Evolutionary conservation across 108 stramenopile genomes (phyloP), one percentile per base, ranked within the genome.

Genomic region (Discostella stelligeroides): DNA sequence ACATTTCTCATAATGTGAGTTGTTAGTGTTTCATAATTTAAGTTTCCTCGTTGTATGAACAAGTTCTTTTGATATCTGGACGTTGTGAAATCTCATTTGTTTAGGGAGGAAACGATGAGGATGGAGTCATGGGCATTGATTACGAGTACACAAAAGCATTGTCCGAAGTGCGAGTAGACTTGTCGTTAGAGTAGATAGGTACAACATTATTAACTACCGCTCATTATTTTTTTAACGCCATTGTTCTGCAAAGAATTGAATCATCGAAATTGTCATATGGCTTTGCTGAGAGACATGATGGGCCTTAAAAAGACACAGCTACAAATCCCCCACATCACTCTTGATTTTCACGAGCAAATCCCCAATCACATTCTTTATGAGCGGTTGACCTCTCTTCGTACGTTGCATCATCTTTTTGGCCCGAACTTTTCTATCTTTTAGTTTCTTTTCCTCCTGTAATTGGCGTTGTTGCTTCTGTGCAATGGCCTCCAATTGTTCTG

Each of bases 341-440:
- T 69, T 72, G 10, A 92, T 72, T 67, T 88, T 90, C 27, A 67
- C 72, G 58, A 92, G 47, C 74, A 92, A 78, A 71, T 87, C 83
- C n/a, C 80, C 77, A 27, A 90, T 83, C 18, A 85, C 71, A 63
- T 93, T 78, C 42, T 86, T 85, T 83, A 93, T 90, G 58, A 93
- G 68, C n/a, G 92, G 92, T 61, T 92, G 92, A 4, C 92, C 92
- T 20, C 82, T 65, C 42, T 53, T 66, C 14, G 89, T 88, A 60
- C 89, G 43, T 54, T 88, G 63, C 66, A 57, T 63, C 48, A 89
- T 72, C 14, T 82, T 70, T 51, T 72, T 82, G 6, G 87, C 70
- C 39, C 77, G 75, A 43, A 70, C 29, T 41, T 76, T 86, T 3
- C 91, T 72, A 41, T 86, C 66, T 27, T 75, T 67, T 25, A 66